These are phyloP conservation scores for Saccharomyces pastorianus DNA, from an alignment of 1,139 yeast genomes.

Conservation along the genomic window DNA sequence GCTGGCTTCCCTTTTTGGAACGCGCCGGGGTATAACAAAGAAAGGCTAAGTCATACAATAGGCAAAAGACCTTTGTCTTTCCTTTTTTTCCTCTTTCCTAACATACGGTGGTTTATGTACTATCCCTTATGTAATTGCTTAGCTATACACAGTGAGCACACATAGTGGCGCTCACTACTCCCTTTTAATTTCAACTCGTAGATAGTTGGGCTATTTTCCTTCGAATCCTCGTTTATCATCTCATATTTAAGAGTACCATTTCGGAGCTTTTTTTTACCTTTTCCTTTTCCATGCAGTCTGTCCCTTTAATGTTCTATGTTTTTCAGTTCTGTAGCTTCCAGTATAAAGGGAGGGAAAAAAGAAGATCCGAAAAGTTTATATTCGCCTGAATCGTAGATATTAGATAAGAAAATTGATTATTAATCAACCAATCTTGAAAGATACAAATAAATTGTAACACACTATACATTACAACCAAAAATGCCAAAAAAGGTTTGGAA, in stretches of 20 bases:
- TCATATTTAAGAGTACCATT: not conserved
- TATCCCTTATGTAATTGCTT: not conserved
- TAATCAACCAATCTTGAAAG: not conserved
- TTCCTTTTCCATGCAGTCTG: not conserved
- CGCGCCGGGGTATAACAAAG: not conserved
- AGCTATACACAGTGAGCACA: not conserved
- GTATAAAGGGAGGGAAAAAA: not conserved
- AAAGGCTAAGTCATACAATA: not conserved
- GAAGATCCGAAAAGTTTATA: not conserved
- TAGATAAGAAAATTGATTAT: not conserved
- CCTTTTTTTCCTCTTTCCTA: not conserved
- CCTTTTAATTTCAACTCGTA: not conserved
- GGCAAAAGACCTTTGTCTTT: not conserved
- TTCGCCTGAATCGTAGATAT: not conserved
- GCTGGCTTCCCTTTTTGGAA: not conserved
- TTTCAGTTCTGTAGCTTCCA: not conserved
- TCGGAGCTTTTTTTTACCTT: not conserved
- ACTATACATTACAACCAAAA: not conserved
- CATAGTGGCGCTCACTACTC: not conserved
- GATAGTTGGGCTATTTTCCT: not conserved
- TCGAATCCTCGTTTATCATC: not conserved
- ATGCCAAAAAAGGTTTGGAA: constrained; percentile 66
- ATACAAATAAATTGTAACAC: not conserved
- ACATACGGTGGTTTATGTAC: not conserved
- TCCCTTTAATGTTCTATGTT: not conserved